phyloP scores from a whole-genome alignment of 305 asterid species.

The Stenogyne calaminthoides region DNA sequence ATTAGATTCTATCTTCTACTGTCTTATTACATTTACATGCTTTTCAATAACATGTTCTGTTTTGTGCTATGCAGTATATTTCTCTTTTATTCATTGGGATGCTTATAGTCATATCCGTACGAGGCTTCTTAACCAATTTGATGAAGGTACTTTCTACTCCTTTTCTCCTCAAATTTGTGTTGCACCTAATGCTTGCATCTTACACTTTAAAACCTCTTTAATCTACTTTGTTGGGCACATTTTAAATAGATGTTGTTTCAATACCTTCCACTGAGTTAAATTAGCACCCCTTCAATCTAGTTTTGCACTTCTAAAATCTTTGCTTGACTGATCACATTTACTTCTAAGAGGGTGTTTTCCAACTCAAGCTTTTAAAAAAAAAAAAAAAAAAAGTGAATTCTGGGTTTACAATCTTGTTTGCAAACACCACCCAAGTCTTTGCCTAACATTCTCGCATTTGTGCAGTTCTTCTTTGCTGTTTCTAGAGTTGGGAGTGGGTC shows the following conservation, averaged over 20 bases:
- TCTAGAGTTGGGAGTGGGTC: conserved; percentile 99
- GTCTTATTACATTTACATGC: neutral
- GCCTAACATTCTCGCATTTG: conserved; percentile 29
- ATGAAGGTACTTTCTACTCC: conserved; percentile 67
- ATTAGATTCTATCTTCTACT: conserved; percentile 14
- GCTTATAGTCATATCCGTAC: conserved; percentile 89
- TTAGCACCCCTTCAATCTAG: neutral
- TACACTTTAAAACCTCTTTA: conserved; percentile 3
- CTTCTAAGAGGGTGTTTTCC: neutral
- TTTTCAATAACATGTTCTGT: conserved; percentile 22
- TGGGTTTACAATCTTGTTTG: too few species aligned
- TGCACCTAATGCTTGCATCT: neutral
- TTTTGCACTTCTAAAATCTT: conserved; percentile 9
- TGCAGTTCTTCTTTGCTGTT: conserved; percentile 95
- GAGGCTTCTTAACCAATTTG: conserved; percentile 89
- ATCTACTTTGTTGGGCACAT: neutral
- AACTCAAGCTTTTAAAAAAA: too few species aligned
- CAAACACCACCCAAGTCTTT: neutral
- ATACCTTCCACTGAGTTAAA: neutral
- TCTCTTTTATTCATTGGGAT: conserved; percentile 94
- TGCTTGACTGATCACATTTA: conserved; percentile 8
- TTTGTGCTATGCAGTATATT: conserved; percentile 68
- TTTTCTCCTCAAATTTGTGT: conserved; percentile 17
- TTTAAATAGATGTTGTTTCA: neutral
- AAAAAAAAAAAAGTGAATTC: too few species aligned